Conservation (phyloP, 2,329 filamentous ascomycete species). For the Fusarium guadeloupense region DNA sequence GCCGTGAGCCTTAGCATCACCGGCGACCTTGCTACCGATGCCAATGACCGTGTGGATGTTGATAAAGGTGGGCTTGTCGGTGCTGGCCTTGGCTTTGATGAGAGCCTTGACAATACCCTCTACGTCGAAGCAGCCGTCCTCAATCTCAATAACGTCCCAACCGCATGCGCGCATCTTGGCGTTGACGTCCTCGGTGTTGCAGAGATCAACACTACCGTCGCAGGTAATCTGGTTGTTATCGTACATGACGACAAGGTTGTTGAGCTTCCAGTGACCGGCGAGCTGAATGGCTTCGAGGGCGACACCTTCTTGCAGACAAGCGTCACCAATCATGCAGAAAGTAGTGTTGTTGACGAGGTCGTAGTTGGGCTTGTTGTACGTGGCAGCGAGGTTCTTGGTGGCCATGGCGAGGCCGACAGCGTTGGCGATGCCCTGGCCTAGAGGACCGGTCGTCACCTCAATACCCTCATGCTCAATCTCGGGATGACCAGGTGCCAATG, state of each 20-base stretch:
- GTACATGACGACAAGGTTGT: slow-evolving; percentile 67
- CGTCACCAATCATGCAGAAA: slow-evolving; percentile 67
- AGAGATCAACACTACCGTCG: slow-evolving; percentile 62
- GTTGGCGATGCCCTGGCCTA: slow-evolving; percentile 69
- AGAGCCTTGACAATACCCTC: slow-evolving; percentile 54
- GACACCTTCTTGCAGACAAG: slow-evolving; percentile 67
- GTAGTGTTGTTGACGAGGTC: slow-evolving; percentile 61
- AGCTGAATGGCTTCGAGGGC: slow-evolving; percentile 65
- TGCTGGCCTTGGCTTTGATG: slow-evolving; percentile 53
- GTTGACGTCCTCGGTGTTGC: slow-evolving; percentile 66
- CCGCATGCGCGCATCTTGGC: slow-evolving; percentile 65
- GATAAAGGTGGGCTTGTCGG: slow-evolving; percentile 65
- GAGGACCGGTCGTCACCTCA: slow-evolving; percentile 67
- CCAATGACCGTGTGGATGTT: slow-evolving; percentile 68
- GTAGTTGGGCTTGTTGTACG: slow-evolving; percentile 60
- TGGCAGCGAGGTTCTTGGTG: slow-evolving; percentile 63
- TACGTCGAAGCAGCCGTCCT: slow-evolving; percentile 63
- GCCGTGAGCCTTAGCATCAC: slow-evolving; percentile 65
- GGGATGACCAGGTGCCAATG: slow-evolving; percentile 64
- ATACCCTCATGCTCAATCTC: slow-evolving; percentile 67
- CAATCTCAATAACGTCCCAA: slow-evolving; percentile 64
- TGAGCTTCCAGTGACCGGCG: slow-evolving; percentile 63
- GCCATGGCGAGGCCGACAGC: slow-evolving; percentile 68
- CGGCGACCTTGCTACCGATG: slow-evolving; percentile 58
- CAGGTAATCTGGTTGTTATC: slow-evolving; percentile 70